Percentiles rank a stretch among this genome's conserved stretches.
These are phyloP conservation scores for Lichina pygmaea DNA, from an alignment of 495 filamentous ascomycete species.

Conservation along the genomic window DNA sequence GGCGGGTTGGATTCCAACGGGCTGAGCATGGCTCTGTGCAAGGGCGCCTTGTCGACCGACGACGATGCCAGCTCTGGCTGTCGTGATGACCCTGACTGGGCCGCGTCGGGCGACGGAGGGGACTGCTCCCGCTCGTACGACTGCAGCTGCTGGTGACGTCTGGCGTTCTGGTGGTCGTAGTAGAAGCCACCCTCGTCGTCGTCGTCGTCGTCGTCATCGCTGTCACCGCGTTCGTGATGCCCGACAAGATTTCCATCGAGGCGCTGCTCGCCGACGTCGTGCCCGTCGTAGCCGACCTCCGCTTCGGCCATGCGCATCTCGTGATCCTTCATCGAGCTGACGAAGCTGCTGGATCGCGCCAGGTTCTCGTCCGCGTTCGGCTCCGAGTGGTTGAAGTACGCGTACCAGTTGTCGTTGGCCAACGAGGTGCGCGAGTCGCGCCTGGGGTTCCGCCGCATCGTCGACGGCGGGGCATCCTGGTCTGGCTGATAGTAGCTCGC, in stretches of 20 bases:
- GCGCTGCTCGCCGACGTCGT: conserved; percentile 13
- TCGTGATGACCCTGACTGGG: not conserved
- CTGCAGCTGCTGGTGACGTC: not conserved
- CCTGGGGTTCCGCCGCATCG: conserved; percentile 10
- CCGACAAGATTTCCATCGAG: conserved; percentile 12
- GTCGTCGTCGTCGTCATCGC: conserved; percentile 13
- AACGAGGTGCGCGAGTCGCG: conserved; percentile 14
- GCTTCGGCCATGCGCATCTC: not conserved
- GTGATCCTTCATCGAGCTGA: conserved; percentile 3
- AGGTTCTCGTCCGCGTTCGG: conserved; percentile 13
- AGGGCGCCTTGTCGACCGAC: conserved; percentile 5
- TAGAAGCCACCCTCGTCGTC: conserved; percentile 3
- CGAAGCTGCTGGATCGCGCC: conserved; percentile 10
- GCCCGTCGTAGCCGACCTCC: not conserved
- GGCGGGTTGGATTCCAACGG: conserved; percentile 26
- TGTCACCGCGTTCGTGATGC: conserved; percentile 19
- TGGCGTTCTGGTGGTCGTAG: conserved; percentile 9
- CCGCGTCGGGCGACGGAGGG: not conserved
- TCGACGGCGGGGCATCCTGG: conserved; percentile 11
- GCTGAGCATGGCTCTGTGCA: conserved; percentile 11
- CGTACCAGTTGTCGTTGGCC: conserved; percentile 31
- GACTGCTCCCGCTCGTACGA: not conserved
- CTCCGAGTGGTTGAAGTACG: conserved; percentile 25
- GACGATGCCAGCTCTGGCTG: not conserved
- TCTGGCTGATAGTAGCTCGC: conserved; percentile 5